Evolutionary conservation across 257 asterid genomes (phyloP).

Genomic region (Perilla frutescens): DNA sequence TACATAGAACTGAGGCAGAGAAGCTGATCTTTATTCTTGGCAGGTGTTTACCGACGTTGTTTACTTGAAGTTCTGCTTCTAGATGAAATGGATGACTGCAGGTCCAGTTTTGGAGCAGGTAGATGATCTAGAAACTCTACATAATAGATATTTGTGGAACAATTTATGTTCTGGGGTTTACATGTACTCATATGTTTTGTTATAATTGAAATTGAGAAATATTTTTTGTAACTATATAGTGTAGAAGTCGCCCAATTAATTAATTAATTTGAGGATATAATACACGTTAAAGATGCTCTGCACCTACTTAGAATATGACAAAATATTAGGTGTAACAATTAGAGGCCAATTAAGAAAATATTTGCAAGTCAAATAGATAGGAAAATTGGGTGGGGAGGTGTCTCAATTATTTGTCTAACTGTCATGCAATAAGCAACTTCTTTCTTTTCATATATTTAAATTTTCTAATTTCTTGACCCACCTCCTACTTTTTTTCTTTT

Average conservation of each 20-base stretch:
- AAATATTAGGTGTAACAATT: conserved; percentile 19
- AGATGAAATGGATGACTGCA: too few relatives aligned
- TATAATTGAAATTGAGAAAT: too few relatives aligned
- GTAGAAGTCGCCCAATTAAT: not conserved
- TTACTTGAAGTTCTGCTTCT: too few relatives aligned
- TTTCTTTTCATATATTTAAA: not conserved
- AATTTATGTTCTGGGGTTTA: not conserved
- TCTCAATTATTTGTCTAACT: conserved; percentile 26
- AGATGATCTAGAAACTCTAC: too few relatives aligned
- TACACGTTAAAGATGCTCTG: conserved; percentile 22
- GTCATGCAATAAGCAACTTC: not conserved
- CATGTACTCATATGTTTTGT: not conserved
- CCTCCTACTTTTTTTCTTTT: conserved; percentile 9
- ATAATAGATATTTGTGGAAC: not conserved
- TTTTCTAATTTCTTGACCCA: conserved; percentile 25
- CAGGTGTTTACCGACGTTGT: too few relatives aligned
- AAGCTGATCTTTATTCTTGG: too few relatives aligned
- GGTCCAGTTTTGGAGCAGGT: too few relatives aligned
- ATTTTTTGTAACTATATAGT: too few relatives aligned
- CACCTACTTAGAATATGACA: conserved; percentile 6
- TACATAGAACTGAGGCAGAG: too few relatives aligned
- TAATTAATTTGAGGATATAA: not conserved
- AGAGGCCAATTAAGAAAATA: not conserved
- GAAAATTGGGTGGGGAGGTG: not conserved
- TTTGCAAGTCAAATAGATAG: not conserved